phyloP scores from a whole-genome alignment of 2,329 filamentous ascomycete genomes.

The Sporothrix luriei region DNA sequence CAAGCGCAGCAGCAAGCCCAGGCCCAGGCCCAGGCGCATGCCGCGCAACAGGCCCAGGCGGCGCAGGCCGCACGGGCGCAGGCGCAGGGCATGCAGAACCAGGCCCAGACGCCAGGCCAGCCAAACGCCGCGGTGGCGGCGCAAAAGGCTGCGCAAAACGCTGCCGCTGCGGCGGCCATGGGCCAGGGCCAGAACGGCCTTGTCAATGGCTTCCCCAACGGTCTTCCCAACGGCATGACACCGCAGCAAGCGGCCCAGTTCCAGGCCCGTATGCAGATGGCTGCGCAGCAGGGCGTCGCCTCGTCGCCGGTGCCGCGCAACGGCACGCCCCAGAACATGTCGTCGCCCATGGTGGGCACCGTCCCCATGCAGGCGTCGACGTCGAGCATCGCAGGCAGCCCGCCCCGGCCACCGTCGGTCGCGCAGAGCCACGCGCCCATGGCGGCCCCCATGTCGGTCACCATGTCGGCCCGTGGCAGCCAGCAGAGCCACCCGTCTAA shows the following conservation, averaged over 20 bases:
- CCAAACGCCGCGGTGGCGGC: slow-evolving; percentile 38
- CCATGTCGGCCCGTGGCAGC: slow-evolving; percentile 65
- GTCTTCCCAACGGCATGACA: slow-evolving; percentile 43
- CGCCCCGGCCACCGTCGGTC: slow-evolving; percentile 66
- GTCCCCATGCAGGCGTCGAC: slow-evolving; percentile 66
- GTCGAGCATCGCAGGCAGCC: slow-evolving; percentile 70
- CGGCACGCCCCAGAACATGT: slow-evolving; percentile 65
- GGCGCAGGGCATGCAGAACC: slow-evolving; percentile 35
- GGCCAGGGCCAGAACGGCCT: slow-evolving; percentile 51
- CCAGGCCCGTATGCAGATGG: slow-evolving; percentile 55
- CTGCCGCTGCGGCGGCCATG: slow-evolving; percentile 41
- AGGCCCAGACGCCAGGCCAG: slow-evolving; percentile 31
- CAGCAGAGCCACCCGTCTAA: slow-evolving; percentile 66
- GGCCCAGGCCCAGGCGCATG: slow-evolving; percentile 37
- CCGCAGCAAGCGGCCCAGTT: slow-evolving; percentile 46
- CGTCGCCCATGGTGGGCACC: slow-evolving; percentile 65
- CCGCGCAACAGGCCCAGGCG: slow-evolving; percentile 38
- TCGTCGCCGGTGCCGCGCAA: slow-evolving; percentile 69
- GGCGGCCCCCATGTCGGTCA: slow-evolving; percentile 62
- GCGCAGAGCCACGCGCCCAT: slow-evolving; percentile 62
- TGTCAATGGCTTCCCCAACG: slow-evolving; percentile 44
- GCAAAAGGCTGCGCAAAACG: slow-evolving; percentile 34
- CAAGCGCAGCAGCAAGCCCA: slow-evolving; percentile 18
- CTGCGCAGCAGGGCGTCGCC: slow-evolving; percentile 58
- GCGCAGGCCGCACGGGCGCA: slow-evolving; percentile 16